Percentiles rank a stretch among this genome's conserved stretches.
These are phyloP conservation scores for Theobroma cacao DNA, from an alignment of 345 rosid genomes.

Conservation along the genomic window DNA sequence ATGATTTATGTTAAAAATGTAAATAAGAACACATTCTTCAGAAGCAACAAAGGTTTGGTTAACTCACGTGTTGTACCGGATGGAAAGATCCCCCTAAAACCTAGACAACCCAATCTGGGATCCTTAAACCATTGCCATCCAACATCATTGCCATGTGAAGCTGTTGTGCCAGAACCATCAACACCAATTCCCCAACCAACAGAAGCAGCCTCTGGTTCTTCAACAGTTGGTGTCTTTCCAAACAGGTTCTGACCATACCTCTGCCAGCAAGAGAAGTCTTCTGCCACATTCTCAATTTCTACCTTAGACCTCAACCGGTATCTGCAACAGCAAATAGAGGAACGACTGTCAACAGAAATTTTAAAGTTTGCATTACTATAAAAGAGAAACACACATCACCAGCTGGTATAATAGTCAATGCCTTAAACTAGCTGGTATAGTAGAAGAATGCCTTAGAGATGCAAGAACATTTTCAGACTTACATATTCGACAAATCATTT, in stretches of 20 bases:
- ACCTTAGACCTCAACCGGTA: slow-evolving; percentile 88
- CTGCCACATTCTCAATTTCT: slow-evolving; percentile 69
- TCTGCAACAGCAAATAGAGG: slow-evolving; percentile 37
- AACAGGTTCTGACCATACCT: slow-evolving; percentile 52
- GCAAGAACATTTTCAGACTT: background rate
- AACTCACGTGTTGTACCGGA: slow-evolving; percentile 56
- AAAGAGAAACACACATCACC: background rate
- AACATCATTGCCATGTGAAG: slow-evolving; percentile 50
- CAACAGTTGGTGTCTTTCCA: slow-evolving; percentile 28
- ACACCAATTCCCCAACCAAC: slow-evolving; percentile 65
- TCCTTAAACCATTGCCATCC: slow-evolving; percentile 93
- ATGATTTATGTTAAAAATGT: background rate
- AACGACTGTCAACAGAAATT: slow-evolving; percentile 1
- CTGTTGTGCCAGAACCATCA: slow-evolving; percentile 50
- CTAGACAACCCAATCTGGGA: slow-evolving; percentile 81
- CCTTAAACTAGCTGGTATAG: background rate
- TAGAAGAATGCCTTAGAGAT: background rate
- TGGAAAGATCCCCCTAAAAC: slow-evolving; percentile 74
- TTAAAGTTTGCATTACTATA: background rate
- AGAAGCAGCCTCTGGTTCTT: slow-evolving; percentile 66
- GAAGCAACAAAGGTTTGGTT: background rate
- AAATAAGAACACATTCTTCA: background rate
- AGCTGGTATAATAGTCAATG: background rate
- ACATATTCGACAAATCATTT: background rate
- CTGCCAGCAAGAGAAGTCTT: slow-evolving; percentile 84